These are phyloP conservation scores for Aspergillus thermomutatus DNA, from an alignment of 2,329 filamentous ascomycete genomes.

Conservation along the genomic window DNA sequence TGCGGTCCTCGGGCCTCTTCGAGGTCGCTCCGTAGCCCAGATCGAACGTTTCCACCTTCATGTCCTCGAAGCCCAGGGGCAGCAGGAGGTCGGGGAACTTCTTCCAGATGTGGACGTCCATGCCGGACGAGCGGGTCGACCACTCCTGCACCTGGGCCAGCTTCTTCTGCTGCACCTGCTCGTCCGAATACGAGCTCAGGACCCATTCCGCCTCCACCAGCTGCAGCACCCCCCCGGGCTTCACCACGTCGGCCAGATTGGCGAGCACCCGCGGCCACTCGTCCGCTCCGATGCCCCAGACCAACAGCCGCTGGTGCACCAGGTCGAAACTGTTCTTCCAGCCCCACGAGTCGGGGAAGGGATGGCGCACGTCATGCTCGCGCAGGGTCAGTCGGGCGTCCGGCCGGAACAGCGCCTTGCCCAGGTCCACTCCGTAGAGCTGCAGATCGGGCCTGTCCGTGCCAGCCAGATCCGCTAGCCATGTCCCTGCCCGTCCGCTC, in stretches of 20 bases:
- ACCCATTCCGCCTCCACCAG: slow-evolving; percentile 12
- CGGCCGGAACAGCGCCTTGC: slow-evolving; percentile 1
- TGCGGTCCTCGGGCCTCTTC: slow-evolving; percentile 1
- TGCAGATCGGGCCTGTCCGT: slow-evolving; percentile 1
- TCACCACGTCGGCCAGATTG: slow-evolving; percentile 4
- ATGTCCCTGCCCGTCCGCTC: slow-evolving; percentile 3
- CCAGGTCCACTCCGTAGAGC: slow-evolving; percentile 10
- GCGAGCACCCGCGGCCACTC: slow-evolving; percentile 7
- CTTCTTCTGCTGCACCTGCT: slow-evolving; percentile 4
- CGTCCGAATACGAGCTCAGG: neutral
- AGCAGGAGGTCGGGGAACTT: slow-evolving; percentile 5
- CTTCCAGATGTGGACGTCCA: slow-evolving; percentile 11
- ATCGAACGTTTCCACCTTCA: slow-evolving; percentile 4
- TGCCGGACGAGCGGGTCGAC: slow-evolving; percentile 6
- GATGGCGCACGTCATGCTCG: slow-evolving; percentile 6
- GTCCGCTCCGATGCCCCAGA: slow-evolving; percentile 8
- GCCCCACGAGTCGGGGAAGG: slow-evolving; percentile 3
- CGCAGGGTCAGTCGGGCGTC: slow-evolving; percentile 1
- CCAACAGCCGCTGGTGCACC: slow-evolving; percentile 9
- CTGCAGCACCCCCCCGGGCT: slow-evolving; percentile 9
- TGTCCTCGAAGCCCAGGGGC: slow-evolving; percentile 3
- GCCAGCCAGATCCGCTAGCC: slow-evolving; percentile 6
- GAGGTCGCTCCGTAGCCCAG: slow-evolving; percentile 9
- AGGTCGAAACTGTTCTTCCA: slow-evolving; percentile 7
- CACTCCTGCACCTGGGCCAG: slow-evolving; percentile 6